Conservation (phyloP, 257 asterid species). For the Primulina eburnea region DNA sequence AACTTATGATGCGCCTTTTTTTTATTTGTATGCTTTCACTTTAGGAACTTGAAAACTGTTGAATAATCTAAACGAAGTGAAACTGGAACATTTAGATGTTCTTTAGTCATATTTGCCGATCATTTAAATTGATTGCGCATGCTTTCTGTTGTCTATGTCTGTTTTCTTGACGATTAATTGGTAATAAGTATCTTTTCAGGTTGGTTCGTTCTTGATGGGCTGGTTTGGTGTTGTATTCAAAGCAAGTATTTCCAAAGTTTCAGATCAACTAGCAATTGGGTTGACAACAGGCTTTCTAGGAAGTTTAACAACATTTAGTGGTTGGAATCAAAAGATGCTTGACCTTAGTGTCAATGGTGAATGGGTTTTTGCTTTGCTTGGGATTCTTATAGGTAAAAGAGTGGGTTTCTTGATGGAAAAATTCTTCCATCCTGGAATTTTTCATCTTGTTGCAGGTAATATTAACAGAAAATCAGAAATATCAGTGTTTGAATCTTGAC, state of each 20-base stretch:
- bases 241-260: constrained; percentile 52
- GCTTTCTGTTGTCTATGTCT: not conserved
- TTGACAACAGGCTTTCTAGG: constrained; percentile 86
- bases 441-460: not conserved
- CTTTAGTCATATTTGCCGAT: too few relatives aligned
- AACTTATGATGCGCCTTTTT: too few relatives aligned
- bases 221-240: constrained; percentile 91
- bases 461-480: not conserved
- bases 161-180: not conserved
- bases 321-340: constrained; percentile 93
- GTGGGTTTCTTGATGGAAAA: not conserved
- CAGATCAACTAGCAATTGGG: constrained; percentile 75
- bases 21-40: not conserved
- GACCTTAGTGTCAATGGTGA: constrained; percentile 68
- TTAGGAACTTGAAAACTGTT: not conserved
- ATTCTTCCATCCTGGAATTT: not conserved
- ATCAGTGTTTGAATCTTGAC: constrained; percentile 8
- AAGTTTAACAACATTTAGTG: constrained; percentile 96
- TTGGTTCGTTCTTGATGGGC: constrained; percentile 96
- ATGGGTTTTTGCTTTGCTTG: constrained; percentile 73
- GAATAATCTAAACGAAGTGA: too few relatives aligned
- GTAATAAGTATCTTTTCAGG: constrained; percentile 37
- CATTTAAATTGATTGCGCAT: too few relatives aligned
- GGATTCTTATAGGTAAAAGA: constrained; percentile 55
- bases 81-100: not conserved